Evolutionary conservation across 1,284 basidiomycete genomes (phyloP).

Genomic region (Leucoagaricus sp.): DNA sequence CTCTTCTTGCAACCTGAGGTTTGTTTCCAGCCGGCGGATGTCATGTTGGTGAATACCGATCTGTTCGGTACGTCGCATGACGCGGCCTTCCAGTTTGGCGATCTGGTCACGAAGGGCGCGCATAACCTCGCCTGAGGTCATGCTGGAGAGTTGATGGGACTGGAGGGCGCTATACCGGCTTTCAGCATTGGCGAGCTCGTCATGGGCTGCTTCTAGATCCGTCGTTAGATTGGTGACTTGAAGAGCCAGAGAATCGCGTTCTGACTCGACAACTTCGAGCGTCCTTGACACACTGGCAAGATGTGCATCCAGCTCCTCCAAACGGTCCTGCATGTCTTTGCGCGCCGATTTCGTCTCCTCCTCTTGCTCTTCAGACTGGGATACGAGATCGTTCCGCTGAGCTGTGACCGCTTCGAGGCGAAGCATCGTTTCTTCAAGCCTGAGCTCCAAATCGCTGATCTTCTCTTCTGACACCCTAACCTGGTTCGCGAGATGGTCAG

Average conservation of each 20-base stretch:
- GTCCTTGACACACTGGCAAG: slow-evolving; percentile 38
- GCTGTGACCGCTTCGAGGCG: slow-evolving; percentile 37
- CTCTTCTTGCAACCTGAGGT: slow-evolving; percentile 71
- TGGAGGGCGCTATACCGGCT: slow-evolving; percentile 59
- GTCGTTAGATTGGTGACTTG: slow-evolving; percentile 62
- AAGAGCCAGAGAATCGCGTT: slow-evolving; percentile 61
- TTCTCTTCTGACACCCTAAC: slow-evolving; percentile 17
- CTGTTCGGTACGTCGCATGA: slow-evolving; percentile 64
- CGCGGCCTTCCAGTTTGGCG: slow-evolving; percentile 60
- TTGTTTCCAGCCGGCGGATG: slow-evolving; percentile 70
- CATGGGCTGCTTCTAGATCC: slow-evolving; percentile 52
- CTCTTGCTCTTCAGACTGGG: slow-evolving; percentile 31
- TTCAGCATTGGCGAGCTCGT: slow-evolving; percentile 56
- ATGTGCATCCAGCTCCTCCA: slow-evolving; percentile 31
- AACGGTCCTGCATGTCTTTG: slow-evolving; percentile 22
- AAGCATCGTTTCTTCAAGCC: slow-evolving; percentile 33
- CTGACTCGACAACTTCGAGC: slow-evolving; percentile 56
- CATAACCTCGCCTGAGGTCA: slow-evolving; percentile 58
- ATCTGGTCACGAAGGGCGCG: slow-evolving; percentile 60
- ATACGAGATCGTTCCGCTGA: slow-evolving; percentile 34
- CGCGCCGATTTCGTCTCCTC: slow-evolving; percentile 11
- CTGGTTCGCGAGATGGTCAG: background rate
- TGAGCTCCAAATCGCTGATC: slow-evolving; percentile 30
- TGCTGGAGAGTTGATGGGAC: slow-evolving; percentile 59
- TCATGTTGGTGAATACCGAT: slow-evolving; percentile 76